Evolutionary conservation across 805 yeast genomes (phyloP).

Genomic region (Barnettozyma siamensis): DNA sequence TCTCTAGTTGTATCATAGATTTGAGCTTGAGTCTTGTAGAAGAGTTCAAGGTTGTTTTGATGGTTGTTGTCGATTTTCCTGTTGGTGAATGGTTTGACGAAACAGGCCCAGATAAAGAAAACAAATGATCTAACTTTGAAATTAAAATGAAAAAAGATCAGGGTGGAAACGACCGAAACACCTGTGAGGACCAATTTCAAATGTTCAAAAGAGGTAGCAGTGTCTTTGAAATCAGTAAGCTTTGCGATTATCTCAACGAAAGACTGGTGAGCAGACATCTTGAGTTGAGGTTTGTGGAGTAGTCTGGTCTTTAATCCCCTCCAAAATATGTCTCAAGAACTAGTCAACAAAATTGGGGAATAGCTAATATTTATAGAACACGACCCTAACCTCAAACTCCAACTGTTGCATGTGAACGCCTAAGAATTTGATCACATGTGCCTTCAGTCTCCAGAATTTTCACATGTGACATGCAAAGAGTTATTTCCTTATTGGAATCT

Average conservation of each 20-base stretch:
- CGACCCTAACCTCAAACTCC: too few species aligned
- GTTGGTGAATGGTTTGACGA: constrained; percentile 28
- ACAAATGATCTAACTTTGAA: constrained; percentile 19
- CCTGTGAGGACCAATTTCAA: constrained; percentile 7
- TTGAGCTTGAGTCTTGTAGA: constrained; percentile 72
- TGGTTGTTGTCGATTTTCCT: constrained; percentile 25
- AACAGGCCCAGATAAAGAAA: constrained; percentile 30
- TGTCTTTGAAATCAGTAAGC: constrained; percentile 4
- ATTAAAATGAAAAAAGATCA: constrained; percentile 11
- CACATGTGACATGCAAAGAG: too few species aligned
- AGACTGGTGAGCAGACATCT: constrained; percentile 5
- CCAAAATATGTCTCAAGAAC: constrained; percentile 2
- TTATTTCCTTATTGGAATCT: too few species aligned
- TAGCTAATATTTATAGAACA: background rate
- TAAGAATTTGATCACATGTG: background rate
- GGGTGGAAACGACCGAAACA: constrained; percentile 8
- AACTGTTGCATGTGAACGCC: background rate
- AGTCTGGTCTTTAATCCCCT: too few species aligned
- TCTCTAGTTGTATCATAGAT: constrained; percentile 71
- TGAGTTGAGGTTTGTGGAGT: constrained; percentile 4
- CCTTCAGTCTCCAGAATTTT: background rate
- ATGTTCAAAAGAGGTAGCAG: constrained; percentile 3
- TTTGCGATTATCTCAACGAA: constrained; percentile 5
- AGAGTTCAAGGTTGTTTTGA: constrained; percentile 43
- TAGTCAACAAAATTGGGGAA: background rate